Evolutionary conservation across 352 stramenopile species (phyloP).

Genomic region (Globisporangium nodosum): DNA sequence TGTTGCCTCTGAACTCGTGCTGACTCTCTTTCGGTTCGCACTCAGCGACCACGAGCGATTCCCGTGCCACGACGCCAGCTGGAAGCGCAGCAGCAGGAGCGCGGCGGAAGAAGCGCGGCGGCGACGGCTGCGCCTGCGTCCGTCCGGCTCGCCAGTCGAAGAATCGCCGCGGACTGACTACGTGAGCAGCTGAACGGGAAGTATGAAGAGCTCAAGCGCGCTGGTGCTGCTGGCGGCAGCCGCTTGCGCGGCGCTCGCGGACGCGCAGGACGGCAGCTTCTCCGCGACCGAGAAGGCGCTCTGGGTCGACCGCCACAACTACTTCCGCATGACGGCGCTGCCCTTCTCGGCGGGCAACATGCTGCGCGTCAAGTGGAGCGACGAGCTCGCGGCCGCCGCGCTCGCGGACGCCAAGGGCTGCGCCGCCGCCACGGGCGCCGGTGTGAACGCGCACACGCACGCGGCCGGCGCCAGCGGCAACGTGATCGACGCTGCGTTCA

Average conservation of each 20-base stretch:
- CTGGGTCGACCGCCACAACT: slow-evolving; percentile 74
- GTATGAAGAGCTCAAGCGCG: slow-evolving; percentile 13
- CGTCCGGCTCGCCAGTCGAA: background rate
- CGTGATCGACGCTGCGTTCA: slow-evolving; percentile 47
- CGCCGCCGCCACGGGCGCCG: slow-evolving; percentile 21
- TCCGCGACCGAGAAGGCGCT: slow-evolving; percentile 40
- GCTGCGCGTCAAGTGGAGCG: slow-evolving; percentile 59
- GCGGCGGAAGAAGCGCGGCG: background rate
- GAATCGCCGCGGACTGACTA: background rate
- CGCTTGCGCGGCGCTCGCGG: background rate
- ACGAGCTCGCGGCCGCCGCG: slow-evolving; percentile 34
- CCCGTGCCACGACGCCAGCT: background rate
- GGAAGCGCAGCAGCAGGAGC: background rate
- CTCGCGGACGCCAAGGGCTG: slow-evolving; percentile 32
- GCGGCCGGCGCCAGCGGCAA: slow-evolving; percentile 17
- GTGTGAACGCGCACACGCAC: slow-evolving; percentile 47
- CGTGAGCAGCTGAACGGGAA: background rate
- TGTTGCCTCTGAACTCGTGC: background rate
- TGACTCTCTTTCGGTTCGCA: background rate
- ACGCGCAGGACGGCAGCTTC: slow-evolving; percentile 17
- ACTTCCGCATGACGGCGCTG: slow-evolving; percentile 68
- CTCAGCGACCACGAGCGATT: background rate
- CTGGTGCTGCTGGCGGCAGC: slow-evolving; percentile 1
- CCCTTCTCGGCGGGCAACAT: slow-evolving; percentile 63
- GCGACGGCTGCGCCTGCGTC: no score